Evolutionary conservation across 1,284 basidiomycete species (phyloP), one percentile per base, ranked within the genome.

Genomic region (Apiotrichum veenhuisii): DNA sequence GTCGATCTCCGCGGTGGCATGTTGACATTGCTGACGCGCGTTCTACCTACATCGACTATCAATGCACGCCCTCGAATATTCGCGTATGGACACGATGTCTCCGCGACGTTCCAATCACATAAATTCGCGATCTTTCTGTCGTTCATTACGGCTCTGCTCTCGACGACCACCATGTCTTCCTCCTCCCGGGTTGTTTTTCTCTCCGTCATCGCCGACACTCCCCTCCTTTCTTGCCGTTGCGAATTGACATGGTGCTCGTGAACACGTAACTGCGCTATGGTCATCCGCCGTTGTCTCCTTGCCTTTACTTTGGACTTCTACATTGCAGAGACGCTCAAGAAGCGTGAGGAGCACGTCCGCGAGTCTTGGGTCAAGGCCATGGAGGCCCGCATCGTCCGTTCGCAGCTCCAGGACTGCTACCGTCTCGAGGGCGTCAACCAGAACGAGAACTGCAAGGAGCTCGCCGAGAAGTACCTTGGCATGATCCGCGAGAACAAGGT

Each of bases 281-380:
- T n/a, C n/a, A n/a, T n/a, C n/a, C n/a, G n/a, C n/a, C n/a, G n/a
- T n/a, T n/a, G n/a, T n/a, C n/a, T n/a, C n/a, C n/a, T n/a, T n/a
- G n/a, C n/a, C n/a, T n/a, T n/a, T n/a, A n/a, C n/a, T n/a, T n/a
- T n/a, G n/a, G n/a, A n/a, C n/a, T n/a, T n/a, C n/a, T n/a, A n/a
- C n/a, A n/a, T n/a, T n/a, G n/a, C 71, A 82, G 81, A 77, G 57
- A 75, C 74, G 58, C 69, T 78, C 62, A 72, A 73, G 51, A 82
- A 83, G 64, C 87, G 89, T 50, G 91, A 95, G 59, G 80, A 85
- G 47, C 82, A 85, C 76, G 82, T 98, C 69, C 87, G 91, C 58
- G 91, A 96, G 79, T 88, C 88, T 55, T 98, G 95, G 95, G 83
- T 98, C 45, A 87, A 86, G 70, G 86, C 89, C 26, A 96, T 98